These are phyloP conservation scores for Cydonia oblonga DNA, from an alignment of 331 rosid species.

Conservation along the genomic window DNA sequence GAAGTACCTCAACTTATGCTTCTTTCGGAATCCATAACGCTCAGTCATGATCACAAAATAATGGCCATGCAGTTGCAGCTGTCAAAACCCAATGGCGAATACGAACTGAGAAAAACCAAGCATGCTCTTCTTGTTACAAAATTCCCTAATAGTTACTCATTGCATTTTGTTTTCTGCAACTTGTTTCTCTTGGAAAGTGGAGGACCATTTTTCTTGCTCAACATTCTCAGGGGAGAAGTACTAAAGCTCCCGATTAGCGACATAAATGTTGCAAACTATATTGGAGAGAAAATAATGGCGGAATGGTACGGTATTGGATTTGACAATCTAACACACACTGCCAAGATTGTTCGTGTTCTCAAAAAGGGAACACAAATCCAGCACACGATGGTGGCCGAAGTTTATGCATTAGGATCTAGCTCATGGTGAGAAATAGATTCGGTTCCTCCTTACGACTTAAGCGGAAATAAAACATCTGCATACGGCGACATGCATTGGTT, in stretches of 20 bases:
- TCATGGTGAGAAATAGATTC: not conserved
- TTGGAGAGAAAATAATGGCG: not conserved
- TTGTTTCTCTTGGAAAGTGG: not conserved
- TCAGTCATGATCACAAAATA: not conserved
- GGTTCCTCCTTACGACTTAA: not conserved
- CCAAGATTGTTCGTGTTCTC: not conserved
- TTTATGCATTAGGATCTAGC: not conserved
- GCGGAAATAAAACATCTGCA: not conserved
- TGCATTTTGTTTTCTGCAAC: not conserved
- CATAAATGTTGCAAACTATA: too few species aligned
- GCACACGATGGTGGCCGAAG: not conserved
- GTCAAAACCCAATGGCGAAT: not conserved
- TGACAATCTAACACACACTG: not conserved
- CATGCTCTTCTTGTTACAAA: not conserved
- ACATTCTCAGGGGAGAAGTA: too few species aligned
- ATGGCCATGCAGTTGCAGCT: not conserved
- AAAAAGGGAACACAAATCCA: not conserved
- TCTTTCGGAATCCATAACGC: not conserved
- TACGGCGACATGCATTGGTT: not conserved
- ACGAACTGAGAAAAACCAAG: not conserved
- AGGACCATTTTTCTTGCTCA: not conserved
- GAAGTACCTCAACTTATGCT: not conserved
- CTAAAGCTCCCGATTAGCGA: too few species aligned
- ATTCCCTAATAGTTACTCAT: not conserved
- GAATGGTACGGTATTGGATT: not conserved